These are phyloP conservation scores for Trichomonas tenax DNA, from an alignment of 208 protist species.

Conservation along the genomic window DNA sequence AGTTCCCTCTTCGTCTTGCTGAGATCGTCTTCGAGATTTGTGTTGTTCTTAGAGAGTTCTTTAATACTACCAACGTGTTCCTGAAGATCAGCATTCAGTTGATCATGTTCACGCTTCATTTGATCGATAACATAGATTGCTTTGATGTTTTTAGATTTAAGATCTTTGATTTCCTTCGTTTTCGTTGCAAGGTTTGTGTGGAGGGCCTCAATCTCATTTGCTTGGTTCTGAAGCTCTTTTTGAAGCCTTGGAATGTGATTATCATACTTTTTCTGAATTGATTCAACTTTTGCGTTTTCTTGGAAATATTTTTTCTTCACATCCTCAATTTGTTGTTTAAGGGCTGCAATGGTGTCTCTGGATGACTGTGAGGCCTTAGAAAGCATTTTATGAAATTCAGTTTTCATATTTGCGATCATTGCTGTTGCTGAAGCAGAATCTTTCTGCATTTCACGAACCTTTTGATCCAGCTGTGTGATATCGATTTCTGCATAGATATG, in stretches of 20 bases:
- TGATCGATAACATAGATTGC: neutral
- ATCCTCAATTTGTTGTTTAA: neutral
- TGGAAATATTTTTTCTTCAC: neutral
- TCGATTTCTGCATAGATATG: neutral
- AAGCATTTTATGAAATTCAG: neutral
- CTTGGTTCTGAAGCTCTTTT: neutral
- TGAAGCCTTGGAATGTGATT: neutral
- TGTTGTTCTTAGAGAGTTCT: neutral
- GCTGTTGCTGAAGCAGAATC: neutral
- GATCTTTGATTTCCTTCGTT: neutral
- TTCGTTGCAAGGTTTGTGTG: neutral
- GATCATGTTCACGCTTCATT: neutral
- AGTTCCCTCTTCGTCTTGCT: neutral
- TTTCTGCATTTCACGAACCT: neutral
- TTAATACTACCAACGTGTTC: no score
- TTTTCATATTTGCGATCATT: neutral
- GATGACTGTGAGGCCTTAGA: neutral
- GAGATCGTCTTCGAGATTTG: neutral
- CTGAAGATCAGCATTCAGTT: neutral
- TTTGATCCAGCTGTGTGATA: neutral
- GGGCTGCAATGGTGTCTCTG: neutral
- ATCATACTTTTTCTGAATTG: neutral
- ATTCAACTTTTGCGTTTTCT: neutral
- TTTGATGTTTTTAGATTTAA: neutral
- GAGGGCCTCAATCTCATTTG: neutral